Evolutionary conservation across 2,329 filamentous ascomycete species (phyloP).

Genomic region (Arthrobotrys iridis): DNA sequence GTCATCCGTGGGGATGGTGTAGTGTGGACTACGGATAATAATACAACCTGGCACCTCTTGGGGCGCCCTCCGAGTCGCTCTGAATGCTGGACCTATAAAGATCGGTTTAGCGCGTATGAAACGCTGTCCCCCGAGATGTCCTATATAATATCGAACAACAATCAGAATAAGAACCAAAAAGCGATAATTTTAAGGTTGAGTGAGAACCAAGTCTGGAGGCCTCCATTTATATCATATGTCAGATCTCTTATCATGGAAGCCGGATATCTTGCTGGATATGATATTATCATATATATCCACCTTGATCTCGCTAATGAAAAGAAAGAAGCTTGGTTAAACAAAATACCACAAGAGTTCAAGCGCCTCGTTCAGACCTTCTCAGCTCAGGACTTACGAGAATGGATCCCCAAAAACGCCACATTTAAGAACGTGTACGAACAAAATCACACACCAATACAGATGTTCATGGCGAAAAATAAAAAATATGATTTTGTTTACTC

Average conservation of each 20-base stretch:
- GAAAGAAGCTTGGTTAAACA: conserved; percentile 2
- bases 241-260: conserved; percentile 38
- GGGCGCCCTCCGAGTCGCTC: conserved; percentile 24
- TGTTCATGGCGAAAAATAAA: conserved; percentile 15
- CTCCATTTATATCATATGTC: conserved; percentile 16
- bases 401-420: conserved; percentile 11
- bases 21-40: conserved; percentile 24
- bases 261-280: conserved; percentile 25
- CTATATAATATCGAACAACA: conserved; percentile 15
- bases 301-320: neutral
- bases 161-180: conserved; percentile 9
- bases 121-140: neutral
- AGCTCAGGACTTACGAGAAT: conserved; percentile 12
- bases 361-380: conserved; percentile 28
- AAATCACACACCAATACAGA: conserved; percentile 26
- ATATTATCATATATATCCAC: conserved; percentile 31
- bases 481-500: conserved; percentile 30
- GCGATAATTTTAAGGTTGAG: conserved; percentile 20
- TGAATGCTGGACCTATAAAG: conserved; percentile 43
- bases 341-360: conserved; percentile 10
- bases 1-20: conserved; percentile 39
- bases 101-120: conserved; percentile 32
- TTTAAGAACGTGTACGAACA: conserved; percentile 36
- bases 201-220: conserved; percentile 17
- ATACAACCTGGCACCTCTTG: conserved; percentile 38